Conservation (phyloP, 2,329 filamentous ascomycete genomes). For the Microdochium nivale region DNA sequence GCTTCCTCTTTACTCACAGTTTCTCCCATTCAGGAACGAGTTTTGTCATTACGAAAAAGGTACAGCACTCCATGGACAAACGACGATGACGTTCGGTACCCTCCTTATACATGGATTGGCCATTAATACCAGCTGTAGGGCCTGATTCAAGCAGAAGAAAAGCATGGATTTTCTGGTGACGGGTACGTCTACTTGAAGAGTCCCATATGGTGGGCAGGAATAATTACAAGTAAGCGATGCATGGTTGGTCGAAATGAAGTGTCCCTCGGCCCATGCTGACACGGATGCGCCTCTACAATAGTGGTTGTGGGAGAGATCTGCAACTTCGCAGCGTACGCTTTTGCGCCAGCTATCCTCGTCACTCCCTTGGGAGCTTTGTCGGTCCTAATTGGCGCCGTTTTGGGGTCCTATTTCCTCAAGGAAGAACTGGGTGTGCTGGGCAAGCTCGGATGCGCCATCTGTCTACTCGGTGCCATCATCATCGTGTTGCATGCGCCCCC, state of each 20-base stretch:
- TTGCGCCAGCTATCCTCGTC: constrained; percentile 96
- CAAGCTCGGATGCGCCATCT: constrained; percentile 92
- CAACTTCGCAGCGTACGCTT: constrained; percentile 97
- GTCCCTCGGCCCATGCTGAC: constrained; percentile 2
- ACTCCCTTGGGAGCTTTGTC: constrained; percentile 90
- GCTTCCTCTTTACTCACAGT: constrained; percentile 5
- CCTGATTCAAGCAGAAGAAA: constrained; percentile 80
- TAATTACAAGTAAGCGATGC: constrained; percentile 63
- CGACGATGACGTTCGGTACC: constrained; percentile 1
- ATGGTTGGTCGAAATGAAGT: constrained; percentile 1
- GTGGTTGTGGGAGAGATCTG: constrained; percentile 90
- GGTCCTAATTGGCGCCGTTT: constrained; percentile 87
- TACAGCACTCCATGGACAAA: constrained; percentile 28
- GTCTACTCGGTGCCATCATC: constrained; percentile 90
- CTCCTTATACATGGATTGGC: constrained; percentile 1
- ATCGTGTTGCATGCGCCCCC: constrained; percentile 96
- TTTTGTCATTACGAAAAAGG: constrained; percentile 99
- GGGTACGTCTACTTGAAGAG: constrained; percentile 90
- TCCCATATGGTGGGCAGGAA: constrained; percentile 96
- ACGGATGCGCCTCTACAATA: constrained; percentile 25
- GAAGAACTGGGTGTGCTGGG: constrained; percentile 87
- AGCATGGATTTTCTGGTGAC: constrained; percentile 93
- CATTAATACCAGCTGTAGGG: constrained; percentile 43
- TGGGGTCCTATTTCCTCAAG: constrained; percentile 89
- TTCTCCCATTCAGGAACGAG: constrained; percentile 59